Evolutionary conservation across 306 rosid species (phyloP).

Genomic region (Prunus davidiana): DNA sequence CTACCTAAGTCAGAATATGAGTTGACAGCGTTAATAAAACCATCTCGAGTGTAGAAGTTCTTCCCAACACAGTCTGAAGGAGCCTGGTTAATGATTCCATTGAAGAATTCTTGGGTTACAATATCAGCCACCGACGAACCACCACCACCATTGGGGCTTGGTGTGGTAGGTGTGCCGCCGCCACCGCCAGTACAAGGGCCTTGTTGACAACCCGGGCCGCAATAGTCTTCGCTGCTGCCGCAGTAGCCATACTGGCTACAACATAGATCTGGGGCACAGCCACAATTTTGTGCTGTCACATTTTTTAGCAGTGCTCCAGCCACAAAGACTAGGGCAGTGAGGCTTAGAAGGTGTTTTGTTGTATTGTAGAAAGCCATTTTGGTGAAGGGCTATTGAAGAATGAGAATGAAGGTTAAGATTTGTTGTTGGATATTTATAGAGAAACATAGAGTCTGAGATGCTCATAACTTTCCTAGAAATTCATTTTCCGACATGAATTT

Average conservation of each 20-base stretch:
- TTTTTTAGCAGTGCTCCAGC: too few species aligned
- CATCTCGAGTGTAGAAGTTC: not conserved
- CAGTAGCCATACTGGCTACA: slow-evolving; percentile 33
- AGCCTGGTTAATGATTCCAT: not conserved
- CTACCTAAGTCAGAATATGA: not conserved
- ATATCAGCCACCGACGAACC: not conserved
- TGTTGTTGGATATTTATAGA: not conserved
- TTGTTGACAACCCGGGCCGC: slow-evolving; percentile 26
- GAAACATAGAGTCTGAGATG: not conserved
- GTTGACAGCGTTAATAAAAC: not conserved
- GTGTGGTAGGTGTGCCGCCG: not conserved
- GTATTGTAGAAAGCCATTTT: not conserved
- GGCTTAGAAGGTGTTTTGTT: not conserved
- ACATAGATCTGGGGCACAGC: slow-evolving; percentile 17
- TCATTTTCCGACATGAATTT: too few species aligned
- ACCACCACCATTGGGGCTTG: not conserved
- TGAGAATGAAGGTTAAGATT: not conserved
- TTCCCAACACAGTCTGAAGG: not conserved
- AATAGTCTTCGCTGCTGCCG: not conserved
- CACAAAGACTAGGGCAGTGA: not conserved
- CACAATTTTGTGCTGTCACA: slow-evolving; percentile 9
- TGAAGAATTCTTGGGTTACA: not conserved
- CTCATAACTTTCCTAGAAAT: not conserved
- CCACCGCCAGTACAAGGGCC: slow-evolving; percentile 15
- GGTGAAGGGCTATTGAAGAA: not conserved